Percentiles rank a stretch among this genome's conserved stretches.
phyloP scores from a whole-genome alignment of 371 early-diverging fungal species.

The Polyrhizophydium stewartii region DNA sequence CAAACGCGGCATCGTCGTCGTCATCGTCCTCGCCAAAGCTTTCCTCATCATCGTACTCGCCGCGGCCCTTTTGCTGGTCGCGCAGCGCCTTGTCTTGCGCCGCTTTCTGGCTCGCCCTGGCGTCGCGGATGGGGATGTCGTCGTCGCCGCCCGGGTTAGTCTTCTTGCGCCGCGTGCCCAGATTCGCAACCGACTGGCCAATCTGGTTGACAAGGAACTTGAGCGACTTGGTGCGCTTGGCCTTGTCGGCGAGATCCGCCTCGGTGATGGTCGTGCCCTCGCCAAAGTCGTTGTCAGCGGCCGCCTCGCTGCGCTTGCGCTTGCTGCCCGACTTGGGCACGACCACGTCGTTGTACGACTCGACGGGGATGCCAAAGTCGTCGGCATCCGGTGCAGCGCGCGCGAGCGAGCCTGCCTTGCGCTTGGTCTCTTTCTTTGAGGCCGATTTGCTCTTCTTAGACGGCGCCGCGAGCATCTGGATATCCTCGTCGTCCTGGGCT shows the following conservation, averaged over 20 bases:
- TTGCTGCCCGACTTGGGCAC: background rate
- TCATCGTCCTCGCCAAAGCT: constrained; percentile 4
- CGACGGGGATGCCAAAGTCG: constrained; percentile 12
- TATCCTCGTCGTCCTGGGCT: background rate
- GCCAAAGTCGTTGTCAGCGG: constrained; percentile 43
- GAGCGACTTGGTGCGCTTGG: constrained; percentile 59
- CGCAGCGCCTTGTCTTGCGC: background rate
- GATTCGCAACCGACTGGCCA: constrained; percentile 42
- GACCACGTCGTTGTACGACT: background rate
- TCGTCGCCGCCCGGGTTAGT: constrained; percentile 15
- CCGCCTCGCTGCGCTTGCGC: background rate
- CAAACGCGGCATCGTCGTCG: background rate
- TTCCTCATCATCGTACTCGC: background rate
- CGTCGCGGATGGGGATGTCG: constrained; percentile 30
- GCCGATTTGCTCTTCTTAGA: constrained; percentile 11
- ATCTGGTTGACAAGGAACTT: constrained; percentile 69
- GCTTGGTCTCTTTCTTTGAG: constrained; percentile 13
- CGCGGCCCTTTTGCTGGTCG: background rate
- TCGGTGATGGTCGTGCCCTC: constrained; percentile 70
- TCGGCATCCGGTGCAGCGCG: constrained; percentile 5
- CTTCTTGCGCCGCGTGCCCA: background rate
- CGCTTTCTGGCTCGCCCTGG: constrained; percentile 1
- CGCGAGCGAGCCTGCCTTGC: constrained; percentile 19
- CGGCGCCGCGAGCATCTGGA: too few species aligned
- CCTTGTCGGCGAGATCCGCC: constrained; percentile 77